Evolutionary conservation across 805 yeast species (phyloP), one percentile per base, ranked within the genome.

Genomic region (Ogataea polymorpha): DNA sequence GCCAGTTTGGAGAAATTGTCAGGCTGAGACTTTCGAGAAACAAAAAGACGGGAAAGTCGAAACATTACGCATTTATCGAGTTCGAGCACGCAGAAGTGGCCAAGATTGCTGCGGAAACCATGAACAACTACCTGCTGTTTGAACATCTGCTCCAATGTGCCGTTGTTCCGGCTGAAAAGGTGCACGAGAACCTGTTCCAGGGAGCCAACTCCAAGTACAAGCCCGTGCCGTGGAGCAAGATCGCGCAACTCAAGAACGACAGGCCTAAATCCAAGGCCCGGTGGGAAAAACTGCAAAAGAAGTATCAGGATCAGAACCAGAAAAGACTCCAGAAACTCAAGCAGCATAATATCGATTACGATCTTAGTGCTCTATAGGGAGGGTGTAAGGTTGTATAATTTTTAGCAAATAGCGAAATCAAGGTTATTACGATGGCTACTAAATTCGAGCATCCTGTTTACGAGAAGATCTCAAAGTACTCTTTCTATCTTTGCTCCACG

Each of bases 41-140:
- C 69, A 89, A 85, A 64, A 84, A 82, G 58, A 82, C 95, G 5
- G 98, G 98, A 33, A 79, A 81, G 41, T 81, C 96, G 12, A 90
- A 88, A 67, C 97, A 89, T 62, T 91, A 80, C 63, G 98, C 89
- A 6, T 91, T 87, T 63, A 69, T 93, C 33, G 96, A 93, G 65
- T 93, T 91, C 58, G 76, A 74, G 30, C 72, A 79, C 40, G 59
- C 62, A 27, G 86, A 81, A 35, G 95, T 85, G 41, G 97, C 98
- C 32, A 75, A 79, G 52, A 72, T 89, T 46, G 99, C 96, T 3
- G 86, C 85, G 46, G 98, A 93, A 51, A 82, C 97, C 33, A 93
- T 93, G 99, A 82, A 93, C 66, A 93, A 93, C 66, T 93, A 93
- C 57, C 73, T 93, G 48, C 61, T 93, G 32, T 81, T 86, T 67